Base-by-base conservation (phyloP, 306 rosid genomes). In the Styphnolobium japonicum region DNA sequence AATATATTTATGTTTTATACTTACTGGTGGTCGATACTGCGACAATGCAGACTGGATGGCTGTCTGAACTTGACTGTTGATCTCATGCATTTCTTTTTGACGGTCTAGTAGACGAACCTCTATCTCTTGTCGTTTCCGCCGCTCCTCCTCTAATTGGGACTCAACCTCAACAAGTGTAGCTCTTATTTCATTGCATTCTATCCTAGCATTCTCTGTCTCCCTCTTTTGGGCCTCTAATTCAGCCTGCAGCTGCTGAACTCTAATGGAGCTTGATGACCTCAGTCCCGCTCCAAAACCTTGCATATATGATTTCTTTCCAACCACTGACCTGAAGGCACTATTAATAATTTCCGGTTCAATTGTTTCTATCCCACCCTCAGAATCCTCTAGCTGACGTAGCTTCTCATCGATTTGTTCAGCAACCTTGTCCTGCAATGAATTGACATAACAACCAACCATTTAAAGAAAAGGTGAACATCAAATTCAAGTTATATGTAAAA, bases 21-120 rank as follows among this genome's bases (percentile, higher is more conserved):
- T 85, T 55, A 85, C 88, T 6, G 73, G 70, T 52, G 25, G 58
- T 46, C 16, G 34, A 67, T 71, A 70, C 66, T 72, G 78, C 3
- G 77, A 65, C 55, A 85, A 29, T n/a, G 85, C 85, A 64, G 88
- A 37, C 51, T 85, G 83, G 65, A 81, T 77, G 53, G 88, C 71
- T 8, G 81, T 67, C 74, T 85, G 85, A 61, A 85, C 85, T 52
- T 85, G 88, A 40, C 71, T 53, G 46, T 71, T 80, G 72, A 85
- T 81, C 42, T 49, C 80, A 63, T 71, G 74, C 70, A 81, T 71
- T 29, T 81, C 78, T 19, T 75, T 81, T 67, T 83, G 74, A 48
- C 81, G 87, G 39, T 83, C 72, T 16, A 36, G 21, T 58, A 73
- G 52, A 21, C 78, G 73, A 58, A 8, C 55, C 78, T 79, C 83